These are phyloP conservation scores for Podosphaera xanthii DNA, from an alignment of 2,329 filamentous ascomycete species.

Conservation along the genomic window DNA sequence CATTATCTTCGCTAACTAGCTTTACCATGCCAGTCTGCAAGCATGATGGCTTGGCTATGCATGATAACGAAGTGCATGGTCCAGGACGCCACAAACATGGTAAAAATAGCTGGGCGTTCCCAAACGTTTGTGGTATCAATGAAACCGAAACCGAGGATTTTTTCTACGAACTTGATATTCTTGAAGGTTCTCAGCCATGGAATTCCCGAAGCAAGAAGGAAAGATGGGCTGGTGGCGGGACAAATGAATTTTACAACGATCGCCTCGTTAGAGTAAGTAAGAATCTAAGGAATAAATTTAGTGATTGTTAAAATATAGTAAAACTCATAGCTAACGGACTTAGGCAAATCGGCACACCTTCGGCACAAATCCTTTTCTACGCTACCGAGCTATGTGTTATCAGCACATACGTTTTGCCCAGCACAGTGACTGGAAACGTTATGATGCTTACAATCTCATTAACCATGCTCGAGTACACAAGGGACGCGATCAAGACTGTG, in stretches of 20 bases:
- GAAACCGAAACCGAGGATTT: background rate
- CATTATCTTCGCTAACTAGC: background rate
- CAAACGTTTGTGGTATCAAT: background rate
- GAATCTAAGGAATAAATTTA: background rate
- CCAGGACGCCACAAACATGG: background rate
- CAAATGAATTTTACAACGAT: background rate
- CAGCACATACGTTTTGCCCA: background rate
- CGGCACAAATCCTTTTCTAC: background rate
- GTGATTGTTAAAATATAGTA: background rate
- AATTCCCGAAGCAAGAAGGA: background rate
- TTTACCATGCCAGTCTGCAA: background rate
- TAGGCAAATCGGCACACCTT: background rate
- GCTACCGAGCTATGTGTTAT: background rate
- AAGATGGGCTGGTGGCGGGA: background rate
- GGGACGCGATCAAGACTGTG: background rate
- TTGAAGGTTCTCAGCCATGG: background rate
- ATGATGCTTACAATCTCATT: background rate
- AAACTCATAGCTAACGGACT: background rate
- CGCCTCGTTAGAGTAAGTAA: background rate
- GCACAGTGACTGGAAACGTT: background rate
- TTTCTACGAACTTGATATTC: background rate
- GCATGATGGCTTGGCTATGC: background rate
- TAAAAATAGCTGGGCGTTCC: background rate
- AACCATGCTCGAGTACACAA: background rate
- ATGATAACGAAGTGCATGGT: background rate